phyloP scores from a whole-genome alignment of 768 basidiomycete species.

The Termitomyces sp. region DNA sequence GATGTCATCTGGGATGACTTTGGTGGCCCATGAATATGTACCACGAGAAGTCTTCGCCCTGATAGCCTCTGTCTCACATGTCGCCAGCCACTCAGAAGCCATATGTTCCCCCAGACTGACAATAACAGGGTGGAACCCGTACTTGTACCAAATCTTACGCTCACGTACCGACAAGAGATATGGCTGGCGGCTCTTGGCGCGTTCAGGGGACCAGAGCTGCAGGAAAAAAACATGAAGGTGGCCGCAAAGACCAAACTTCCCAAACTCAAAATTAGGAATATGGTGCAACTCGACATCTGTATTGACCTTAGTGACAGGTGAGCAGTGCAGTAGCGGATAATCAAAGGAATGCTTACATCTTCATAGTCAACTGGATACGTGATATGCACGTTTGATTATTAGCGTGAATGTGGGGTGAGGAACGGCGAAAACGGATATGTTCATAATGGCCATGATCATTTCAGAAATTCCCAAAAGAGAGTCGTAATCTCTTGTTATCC shows the following conservation, averaged over 20 bases:
- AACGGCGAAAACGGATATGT: constrained; percentile 3
- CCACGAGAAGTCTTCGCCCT: constrained; percentile 16
- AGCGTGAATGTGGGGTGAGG: background rate
- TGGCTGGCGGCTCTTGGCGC: background rate
- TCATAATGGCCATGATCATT: constrained; percentile 4
- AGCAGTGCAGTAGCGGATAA: background rate
- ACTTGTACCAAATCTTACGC: constrained; percentile 15
- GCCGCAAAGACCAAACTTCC: constrained; percentile 14
- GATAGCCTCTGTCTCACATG: constrained; percentile 15
- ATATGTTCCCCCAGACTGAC: background rate
- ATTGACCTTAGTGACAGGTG: rapidly evolving
- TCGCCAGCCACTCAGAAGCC: constrained; percentile 22
- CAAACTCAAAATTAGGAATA: constrained; percentile 25
- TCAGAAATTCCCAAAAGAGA: constrained; percentile 14
- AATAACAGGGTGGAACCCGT: constrained; percentile 21
- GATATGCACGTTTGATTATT: background rate
- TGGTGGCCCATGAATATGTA: constrained; percentile 12
- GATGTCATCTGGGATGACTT: constrained; percentile 9
- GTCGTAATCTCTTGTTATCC: constrained; percentile 14
- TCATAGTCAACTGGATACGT: background rate
- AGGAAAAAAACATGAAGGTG: constrained; percentile 24
- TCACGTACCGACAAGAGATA: constrained; percentile 10
- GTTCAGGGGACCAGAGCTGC: constrained; percentile 11
- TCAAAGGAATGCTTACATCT: background rate
- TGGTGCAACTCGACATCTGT: constrained; percentile 9